Conservation (phyloP, 1,284 basidiomycete species). For the Malassezia caprae region DNA sequence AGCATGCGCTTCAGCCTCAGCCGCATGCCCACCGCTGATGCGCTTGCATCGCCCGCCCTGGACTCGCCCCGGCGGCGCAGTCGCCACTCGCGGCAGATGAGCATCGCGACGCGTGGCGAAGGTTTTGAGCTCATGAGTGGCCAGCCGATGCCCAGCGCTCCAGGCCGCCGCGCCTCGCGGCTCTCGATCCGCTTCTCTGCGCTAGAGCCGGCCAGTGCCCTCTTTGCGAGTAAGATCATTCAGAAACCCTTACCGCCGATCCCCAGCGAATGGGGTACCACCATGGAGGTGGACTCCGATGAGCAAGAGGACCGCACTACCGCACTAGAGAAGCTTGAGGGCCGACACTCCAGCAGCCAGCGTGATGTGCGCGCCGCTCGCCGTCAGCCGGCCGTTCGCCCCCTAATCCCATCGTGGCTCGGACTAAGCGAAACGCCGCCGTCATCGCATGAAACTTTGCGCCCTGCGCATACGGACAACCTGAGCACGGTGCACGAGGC, state of each 20-base stretch:
- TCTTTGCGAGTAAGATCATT: neutral
- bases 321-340: constrained; percentile 16
- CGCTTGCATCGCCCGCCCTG: neutral
- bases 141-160: neutral
- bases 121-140: constrained; percentile 15
- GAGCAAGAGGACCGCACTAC: constrained; percentile 7
- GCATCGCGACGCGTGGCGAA: constrained; percentile 13
- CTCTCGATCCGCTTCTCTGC: constrained; percentile 13
- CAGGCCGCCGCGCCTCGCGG: neutral
- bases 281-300: neutral
- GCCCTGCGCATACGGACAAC: neutral
- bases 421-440: neutral
- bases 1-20: neutral
- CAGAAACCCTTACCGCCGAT: constrained; percentile 11
- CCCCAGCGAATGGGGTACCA: constrained; percentile 8
- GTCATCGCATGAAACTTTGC: neutral
- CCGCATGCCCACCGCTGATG: neutral
- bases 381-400: neutral
- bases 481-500: constrained; percentile 1
- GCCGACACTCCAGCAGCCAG: neutral
- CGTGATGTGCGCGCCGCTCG: neutral
- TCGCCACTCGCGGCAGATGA: constrained; percentile 16
- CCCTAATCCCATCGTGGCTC: constrained; percentile 7
- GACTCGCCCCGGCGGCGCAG: neutral
- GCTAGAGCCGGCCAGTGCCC: constrained; percentile 12